Evolutionary conservation across 1,284 basidiomycete species (phyloP), one percentile per base, ranked within the genome.

Genomic region (Hemileia vastatrix): DNA sequence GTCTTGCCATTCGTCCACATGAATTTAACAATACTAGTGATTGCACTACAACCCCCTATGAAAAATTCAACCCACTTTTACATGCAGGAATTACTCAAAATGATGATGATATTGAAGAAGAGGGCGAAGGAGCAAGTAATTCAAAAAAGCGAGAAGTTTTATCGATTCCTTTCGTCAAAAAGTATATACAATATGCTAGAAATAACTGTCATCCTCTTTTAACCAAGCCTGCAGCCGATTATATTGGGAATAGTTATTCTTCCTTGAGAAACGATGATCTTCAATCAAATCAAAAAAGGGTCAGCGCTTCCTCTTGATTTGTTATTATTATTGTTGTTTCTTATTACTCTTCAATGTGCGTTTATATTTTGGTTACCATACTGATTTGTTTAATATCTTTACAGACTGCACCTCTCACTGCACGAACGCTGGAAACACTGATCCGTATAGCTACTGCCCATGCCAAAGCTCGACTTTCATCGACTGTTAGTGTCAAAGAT

Each of bases 131-230:
- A 65, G 64, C 64, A 81, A 82, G 71, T 84, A 83, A 71, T 66
- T 55, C 51, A 59, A 70, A 70, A 57, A 83, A 86, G 76, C 82
- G 83, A 66, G 91, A 98, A 77, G 86, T 99, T 40, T 81, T 99
- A 50, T 90, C 86, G 67, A 91, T 96, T 65, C 80, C 86, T 3
- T 99, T 99, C 74, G 85, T 98, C 75, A 99, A 99, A 78, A 98
- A 97, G 79, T 98, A 95, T 76, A 88, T 98, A 60, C 94, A 98
- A 77, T 97, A 97, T 75, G 88, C 95, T 57, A 98, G 97, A 79
- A 87, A 83, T 77, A 85, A 86, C 69, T 82, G 85, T 53, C 82
- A 88, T 69, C 95, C 95, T 1, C 84, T 83, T 27, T 79, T 98
- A 64, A 93, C 91, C 2, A 87, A 92, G 76, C 91, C 88, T 19